A percentile compares a stretch with the other conserved stretches of the same genome.
Evolutionary conservation across 768 basidiomycete species (phyloP).

Genomic region (Rhodosporidiobolus sp.): DNA sequence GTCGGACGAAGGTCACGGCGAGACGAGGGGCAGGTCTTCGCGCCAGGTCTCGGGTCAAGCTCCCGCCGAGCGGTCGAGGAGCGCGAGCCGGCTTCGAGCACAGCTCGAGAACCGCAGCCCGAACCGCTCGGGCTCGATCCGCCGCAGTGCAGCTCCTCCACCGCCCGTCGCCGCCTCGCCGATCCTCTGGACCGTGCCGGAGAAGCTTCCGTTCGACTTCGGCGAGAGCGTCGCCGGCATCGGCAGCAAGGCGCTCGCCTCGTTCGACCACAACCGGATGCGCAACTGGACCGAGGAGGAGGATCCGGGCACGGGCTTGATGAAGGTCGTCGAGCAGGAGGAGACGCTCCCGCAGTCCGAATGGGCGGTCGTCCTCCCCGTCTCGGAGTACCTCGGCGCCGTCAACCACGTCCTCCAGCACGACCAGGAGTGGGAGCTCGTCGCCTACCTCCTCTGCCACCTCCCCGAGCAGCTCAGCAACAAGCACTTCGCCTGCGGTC

Average conservation of each 20-base stretch:
- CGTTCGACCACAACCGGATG: constrained; percentile 45
- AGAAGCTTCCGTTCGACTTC: constrained; percentile 60
- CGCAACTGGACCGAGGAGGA: constrained; percentile 43
- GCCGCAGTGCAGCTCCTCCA: not conserved
- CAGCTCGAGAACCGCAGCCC: constrained; percentile 35
- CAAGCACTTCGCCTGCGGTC: constrained; percentile 95
- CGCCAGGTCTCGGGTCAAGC: constrained; percentile 5
- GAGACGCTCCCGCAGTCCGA: constrained; percentile 9
- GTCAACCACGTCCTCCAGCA: constrained; percentile 65
- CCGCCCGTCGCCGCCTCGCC: constrained; percentile 9
- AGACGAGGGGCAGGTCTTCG: constrained; percentile 24
- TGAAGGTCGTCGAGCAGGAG: constrained; percentile 45
- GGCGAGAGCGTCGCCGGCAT: constrained; percentile 1
- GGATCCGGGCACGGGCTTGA: constrained; percentile 38
- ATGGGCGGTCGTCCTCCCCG: constrained; percentile 54
- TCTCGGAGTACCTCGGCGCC: constrained; percentile 68
- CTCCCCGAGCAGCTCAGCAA: constrained; percentile 86
- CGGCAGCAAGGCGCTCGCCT: constrained; percentile 35
- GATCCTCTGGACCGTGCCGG: constrained; percentile 68
- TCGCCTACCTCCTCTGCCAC: constrained; percentile 87
- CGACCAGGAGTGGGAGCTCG: constrained; percentile 85
- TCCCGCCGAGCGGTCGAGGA: constrained; percentile 22
- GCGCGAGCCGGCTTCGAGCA: constrained; percentile 32
- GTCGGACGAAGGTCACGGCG: constrained; percentile 22
- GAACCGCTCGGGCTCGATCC: constrained; percentile 19